Evolutionary conservation across 306 rosid genomes (phyloP).

Genomic region (Mimosa bimucronata): DNA sequence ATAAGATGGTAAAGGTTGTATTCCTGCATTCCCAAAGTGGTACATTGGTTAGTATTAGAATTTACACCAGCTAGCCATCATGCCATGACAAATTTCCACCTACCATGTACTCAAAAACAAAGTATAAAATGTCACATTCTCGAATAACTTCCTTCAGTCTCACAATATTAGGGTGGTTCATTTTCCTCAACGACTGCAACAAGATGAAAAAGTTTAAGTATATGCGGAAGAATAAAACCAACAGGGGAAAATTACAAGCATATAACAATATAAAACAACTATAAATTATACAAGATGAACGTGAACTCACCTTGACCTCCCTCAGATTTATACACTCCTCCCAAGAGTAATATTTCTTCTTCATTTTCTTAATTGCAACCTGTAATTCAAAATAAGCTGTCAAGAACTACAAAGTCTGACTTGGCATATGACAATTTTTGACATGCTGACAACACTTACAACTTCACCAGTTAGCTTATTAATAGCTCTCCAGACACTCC

Average conservation of each 20-base stretch:
- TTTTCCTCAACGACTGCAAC: slow-evolving; percentile 74
- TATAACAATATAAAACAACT: background rate
- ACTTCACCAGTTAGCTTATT: slow-evolving; percentile 93
- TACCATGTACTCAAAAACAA: slow-evolving; percentile 97
- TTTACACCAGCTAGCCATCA: background rate
- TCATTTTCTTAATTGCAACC: slow-evolving; percentile 98
- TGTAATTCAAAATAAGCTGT: slow-evolving; percentile 38
- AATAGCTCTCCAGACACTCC: slow-evolving; percentile 96
- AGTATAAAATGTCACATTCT: slow-evolving; percentile 82
- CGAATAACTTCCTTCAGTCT: slow-evolving; percentile 96
- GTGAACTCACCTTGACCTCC: slow-evolving; percentile 82
- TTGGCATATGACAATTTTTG: background rate
- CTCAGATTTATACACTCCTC: slow-evolving; percentile 95
- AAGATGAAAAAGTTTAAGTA: slow-evolving; percentile 8
- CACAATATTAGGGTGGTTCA: slow-evolving; percentile 95
- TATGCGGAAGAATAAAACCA: slow-evolving; percentile 7
- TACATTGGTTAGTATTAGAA: slow-evolving; percentile 23
- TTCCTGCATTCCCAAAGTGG: slow-evolving; percentile 56
- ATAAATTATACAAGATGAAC: slow-evolving; percentile 5
- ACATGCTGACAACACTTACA: slow-evolving; percentile 58
- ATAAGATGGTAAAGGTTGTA: slow-evolving; percentile 92
- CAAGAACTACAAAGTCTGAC: slow-evolving; percentile 1
- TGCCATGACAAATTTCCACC: slow-evolving; percentile 34
- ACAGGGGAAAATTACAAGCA: background rate
- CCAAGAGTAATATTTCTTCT: slow-evolving; percentile 95